Base-by-base conservation (phyloP, 371 early-diverging fungal genomes). In the Blakeslea trispora region DNA sequence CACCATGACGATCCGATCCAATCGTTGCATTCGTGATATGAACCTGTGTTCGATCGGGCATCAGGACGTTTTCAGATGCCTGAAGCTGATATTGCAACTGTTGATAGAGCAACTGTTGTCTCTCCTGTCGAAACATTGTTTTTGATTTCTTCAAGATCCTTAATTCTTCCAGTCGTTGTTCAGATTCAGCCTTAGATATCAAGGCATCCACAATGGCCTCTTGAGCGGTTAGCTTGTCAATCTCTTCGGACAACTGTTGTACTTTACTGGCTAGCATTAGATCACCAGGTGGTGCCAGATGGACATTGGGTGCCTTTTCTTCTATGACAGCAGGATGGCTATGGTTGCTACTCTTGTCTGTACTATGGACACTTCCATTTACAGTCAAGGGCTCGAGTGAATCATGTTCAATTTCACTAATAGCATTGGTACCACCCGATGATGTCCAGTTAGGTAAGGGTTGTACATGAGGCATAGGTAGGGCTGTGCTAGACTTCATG, bases 241-340 rank as follows among this genome's bases (percentile, higher is more conserved):
- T 69, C 7, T 83, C 83, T 37, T 75, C 80, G 8, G 76, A 64
- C 17, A 88, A 59, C 31, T 68, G 67, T 46, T 74, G 62, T 14
- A 85, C 75, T 54, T 85, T 79, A 35, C 66, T 53, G 1, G 82
- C 78, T 9, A 88, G 65, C 62, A 90, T 76, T 37, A 90, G 66
- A 51, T 88, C 90, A 11, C 88, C 89, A 0, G 89, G 90, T 6
- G 88, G 81, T 0, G 88, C 86, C 40, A 83, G 69, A 50, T 80
- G 81, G 0, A 87, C 70, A 32, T 83, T 79, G 19, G 13, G n/a
- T 17, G n/a, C n/a, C n/a, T n/a, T n/a, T n/a, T 44, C 53, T 31
- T 54, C 37, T 15, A 6, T 22, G n/a, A n/a, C n/a, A n/a, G n/a
- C n/a, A n/a, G n/a, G n/a, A n/a, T n/a, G n/a, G n/a, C n/a, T n/a